phyloP scores from a whole-genome alignment of 2,329 filamentous ascomycete species.

The Arthrobotrys sphaeroides region DNA sequence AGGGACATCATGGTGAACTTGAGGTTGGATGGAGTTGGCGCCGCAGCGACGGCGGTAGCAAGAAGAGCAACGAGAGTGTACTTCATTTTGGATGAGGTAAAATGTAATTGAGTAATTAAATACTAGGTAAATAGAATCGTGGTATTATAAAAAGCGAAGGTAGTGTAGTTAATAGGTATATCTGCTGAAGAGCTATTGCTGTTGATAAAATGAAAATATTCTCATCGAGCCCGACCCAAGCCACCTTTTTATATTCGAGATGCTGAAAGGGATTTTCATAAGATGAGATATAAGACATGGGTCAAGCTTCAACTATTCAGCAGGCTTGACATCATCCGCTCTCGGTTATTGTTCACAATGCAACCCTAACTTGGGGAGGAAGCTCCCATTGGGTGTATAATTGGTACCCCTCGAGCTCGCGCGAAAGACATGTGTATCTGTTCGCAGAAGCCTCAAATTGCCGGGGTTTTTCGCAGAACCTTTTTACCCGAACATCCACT shows the following conservation, averaged over 20 bases:
- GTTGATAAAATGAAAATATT: slow-evolving; percentile 25
- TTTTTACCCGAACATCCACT: slow-evolving; percentile 14
- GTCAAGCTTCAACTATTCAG: background rate
- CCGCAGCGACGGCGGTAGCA: slow-evolving; percentile 41
- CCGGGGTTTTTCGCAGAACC: slow-evolving; percentile 6
- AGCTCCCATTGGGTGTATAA: background rate
- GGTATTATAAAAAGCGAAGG: slow-evolving; percentile 9
- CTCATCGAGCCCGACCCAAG: background rate
- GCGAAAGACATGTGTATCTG: slow-evolving; percentile 1
- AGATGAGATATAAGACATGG: slow-evolving; percentile 10
- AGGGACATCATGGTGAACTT: slow-evolving; percentile 53
- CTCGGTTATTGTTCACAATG: slow-evolving; percentile 27
- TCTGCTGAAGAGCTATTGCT: slow-evolving; percentile 21
- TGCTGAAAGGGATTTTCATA: slow-evolving; percentile 9
- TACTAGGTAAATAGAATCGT: background rate
- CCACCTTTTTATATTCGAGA: slow-evolving; percentile 43
- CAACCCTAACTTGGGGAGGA: slow-evolving; percentile 30
- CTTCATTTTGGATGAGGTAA: slow-evolving; percentile 40
- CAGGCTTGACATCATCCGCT: slow-evolving; percentile 42
- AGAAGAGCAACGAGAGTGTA: slow-evolving; percentile 45
- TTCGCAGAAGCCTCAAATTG: background rate
- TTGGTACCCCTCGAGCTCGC: background rate
- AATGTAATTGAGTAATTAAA: slow-evolving; percentile 4
- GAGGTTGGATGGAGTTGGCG: slow-evolving; percentile 3
- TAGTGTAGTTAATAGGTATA: background rate